Evolutionary conservation across 1,139 yeast genomes (phyloP), one percentile per base, ranked within the genome.

Genomic region (Pneumocystis wakefieldiae): DNA sequence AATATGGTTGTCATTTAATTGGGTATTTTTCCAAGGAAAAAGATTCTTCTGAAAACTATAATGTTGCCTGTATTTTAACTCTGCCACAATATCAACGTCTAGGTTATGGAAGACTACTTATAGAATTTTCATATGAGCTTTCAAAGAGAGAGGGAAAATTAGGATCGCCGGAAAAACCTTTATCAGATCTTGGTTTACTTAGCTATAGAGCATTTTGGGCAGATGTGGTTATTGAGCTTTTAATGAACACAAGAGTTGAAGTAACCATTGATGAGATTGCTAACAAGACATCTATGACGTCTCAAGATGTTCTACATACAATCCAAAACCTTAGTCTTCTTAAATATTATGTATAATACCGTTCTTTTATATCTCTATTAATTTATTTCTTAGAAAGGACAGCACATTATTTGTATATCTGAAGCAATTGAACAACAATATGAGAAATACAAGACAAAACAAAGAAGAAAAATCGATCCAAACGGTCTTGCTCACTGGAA

Each of bases 151-250:
- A 94, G 71, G 85, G 85, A 65, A 92, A 91, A 73, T 83, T 85
- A 1, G 99, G 99, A 0, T 89, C 97, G 0, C 99, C 98, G 0
- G 99, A 92, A 75, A 94, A 94, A 71, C 99, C 99, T 1, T 78
- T 92, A 39, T 89, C 97, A 0, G 97, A 92, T 79, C 79, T 92
- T 71, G 99, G 99, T 41, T 78, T 92, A 42, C 79, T 92, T 61
- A 87, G 96, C 3, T 92, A 94, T 72, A 83, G 98, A 73, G 97
- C 97, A 0, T 94, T 81, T 72, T 92, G 99, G 99, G 85, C 97
- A 0, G 97, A 92, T 70, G 84, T 94, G 0, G 78, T 92, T 65
- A 85, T 90, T 15, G 85, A 83, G 64, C 73, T 89, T 55, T 75
- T 92, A 48, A 85, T 87, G 60, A 96, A 90, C 69, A 77, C 79